phyloP scores from a whole-genome alignment of 129 eudicot species.

The Ambrosia artemisiifolia region DNA sequence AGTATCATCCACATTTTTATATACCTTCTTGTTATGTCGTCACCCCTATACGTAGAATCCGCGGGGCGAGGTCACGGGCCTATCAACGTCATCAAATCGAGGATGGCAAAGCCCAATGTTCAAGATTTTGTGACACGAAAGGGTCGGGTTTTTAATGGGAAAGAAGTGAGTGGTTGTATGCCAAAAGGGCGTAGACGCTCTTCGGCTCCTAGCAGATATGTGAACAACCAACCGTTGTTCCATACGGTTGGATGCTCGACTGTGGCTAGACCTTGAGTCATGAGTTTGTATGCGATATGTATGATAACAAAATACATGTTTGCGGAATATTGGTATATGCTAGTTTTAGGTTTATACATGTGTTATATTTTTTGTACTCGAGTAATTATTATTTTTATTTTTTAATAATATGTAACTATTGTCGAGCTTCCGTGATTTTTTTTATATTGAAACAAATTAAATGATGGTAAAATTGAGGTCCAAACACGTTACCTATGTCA shows the following conservation, averaged over 20 bases:
- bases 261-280: slow-evolving; percentile 17
- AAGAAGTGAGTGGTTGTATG: slow-evolving; percentile 56
- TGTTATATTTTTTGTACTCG: slow-evolving; percentile 23
- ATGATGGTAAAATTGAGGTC: not conserved
- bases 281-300: not conserved
- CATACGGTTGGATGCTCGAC: slow-evolving; percentile 36
- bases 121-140: slow-evolving; percentile 26
- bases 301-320: not conserved
- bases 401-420: not conserved
- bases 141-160: slow-evolving; percentile 28
- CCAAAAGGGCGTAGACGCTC: slow-evolving; percentile 69
- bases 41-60: slow-evolving; percentile 6
- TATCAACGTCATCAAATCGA: not conserved
- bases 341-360: slow-evolving; percentile 9
- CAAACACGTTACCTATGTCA: not conserved
- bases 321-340: slow-evolving; percentile 8
- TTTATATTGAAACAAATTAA: not conserved
- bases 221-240: slow-evolving; percentile 43
- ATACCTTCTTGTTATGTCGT: slow-evolving; percentile 19
- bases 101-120: not conserved
- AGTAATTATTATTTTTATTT: slow-evolving; percentile 6
- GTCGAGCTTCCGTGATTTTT: not conserved
- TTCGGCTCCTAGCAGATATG: slow-evolving; percentile 73
- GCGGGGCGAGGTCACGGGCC: slow-evolving; percentile 18
- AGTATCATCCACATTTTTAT: slow-evolving; percentile 9